phyloP scores from a whole-genome alignment of 805 yeast genomes.

The Schizosaccharomyces lindneri region DNA sequence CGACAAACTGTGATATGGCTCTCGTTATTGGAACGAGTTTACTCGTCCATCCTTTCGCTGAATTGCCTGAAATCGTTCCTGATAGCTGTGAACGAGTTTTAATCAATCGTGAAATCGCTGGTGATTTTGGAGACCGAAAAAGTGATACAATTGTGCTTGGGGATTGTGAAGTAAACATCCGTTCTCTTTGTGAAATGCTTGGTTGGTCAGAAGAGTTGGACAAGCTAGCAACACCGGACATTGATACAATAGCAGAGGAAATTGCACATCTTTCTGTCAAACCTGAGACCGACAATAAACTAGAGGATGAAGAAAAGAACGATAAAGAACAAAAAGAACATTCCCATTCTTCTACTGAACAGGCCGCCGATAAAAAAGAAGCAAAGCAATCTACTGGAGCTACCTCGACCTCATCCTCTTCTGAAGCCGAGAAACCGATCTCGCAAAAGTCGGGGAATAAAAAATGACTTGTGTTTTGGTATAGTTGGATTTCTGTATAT shows the following conservation, averaged over 20 bases:
- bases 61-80: conserved; percentile 32
- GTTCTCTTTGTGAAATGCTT: conserved; percentile 23
- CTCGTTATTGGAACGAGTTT: conserved; percentile 84
- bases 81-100: conserved; percentile 29
- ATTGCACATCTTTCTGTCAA: background rate
- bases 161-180: conserved; percentile 43
- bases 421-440: too few species aligned
- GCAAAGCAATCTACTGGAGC: too few species aligned
- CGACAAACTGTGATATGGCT: conserved; percentile 34
- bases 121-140: conserved; percentile 32
- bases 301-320: background rate
- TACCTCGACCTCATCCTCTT: too few species aligned
- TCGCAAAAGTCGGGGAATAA: too few species aligned
- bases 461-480: too few species aligned
- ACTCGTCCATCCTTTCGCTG: conserved; percentile 76
- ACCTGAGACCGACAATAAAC: background rate
- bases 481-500: too few species aligned
- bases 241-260: background rate
- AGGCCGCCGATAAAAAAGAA: background rate
- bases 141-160: conserved; percentile 37
- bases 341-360: background rate
- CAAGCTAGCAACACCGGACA: background rate
- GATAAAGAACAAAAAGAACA: background rate
- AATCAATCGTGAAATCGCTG: conserved; percentile 54
- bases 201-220: conserved; percentile 29